Evolutionary conservation across 441 rosid genomes (phyloP), one percentile per base, ranked within the genome.

Genomic region (Manihot esculenta): DNA sequence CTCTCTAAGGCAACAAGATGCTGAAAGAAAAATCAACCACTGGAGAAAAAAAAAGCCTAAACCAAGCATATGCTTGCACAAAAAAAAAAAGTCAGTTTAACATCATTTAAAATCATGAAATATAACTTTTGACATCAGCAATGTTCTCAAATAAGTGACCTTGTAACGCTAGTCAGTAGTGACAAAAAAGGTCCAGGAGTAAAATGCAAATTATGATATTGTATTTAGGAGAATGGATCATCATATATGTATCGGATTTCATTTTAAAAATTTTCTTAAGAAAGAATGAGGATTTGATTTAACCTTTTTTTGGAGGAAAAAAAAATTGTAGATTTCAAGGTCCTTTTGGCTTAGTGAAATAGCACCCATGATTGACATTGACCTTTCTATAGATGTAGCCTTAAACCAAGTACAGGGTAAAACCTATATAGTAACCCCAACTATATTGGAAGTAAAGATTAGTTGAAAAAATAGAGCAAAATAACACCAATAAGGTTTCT

Each of bases 1-100:
- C 51, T 33, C 18, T 21, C 0, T 33, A 53, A 74, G 42, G 59
- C 30, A 63, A 63, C 35, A 66, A 68, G 61, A 77, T 10, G 51
- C 66, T 63, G 5, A 62, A 38, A 67, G 20, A 68, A 45, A 12
- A 62, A 35, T 54, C 35, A 50, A 70, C 18, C 7, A 62, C 14
- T 5, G 18, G 73, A 74, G 21, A 70, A 7, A 64, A n/a, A 38
- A 30, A 57, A 1, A 17, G 51, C 3, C 35, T 30, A 17, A 12
- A 72, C 15, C 50, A 65, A 41, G 47, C 33, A 44, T 26, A 17
- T 18, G 24, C 30, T 47, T 47, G 10, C 49, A 47, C 21, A 57
- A 33, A 11, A 33, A 59, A 72, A 18, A 8, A 38, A 5, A 26
- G 15, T 33, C 17, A 42, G 26, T 64, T 72, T 23, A 59, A 49